phyloP scores from a whole-genome alignment of 257 asterid species.

The Avicennia marina region DNA sequence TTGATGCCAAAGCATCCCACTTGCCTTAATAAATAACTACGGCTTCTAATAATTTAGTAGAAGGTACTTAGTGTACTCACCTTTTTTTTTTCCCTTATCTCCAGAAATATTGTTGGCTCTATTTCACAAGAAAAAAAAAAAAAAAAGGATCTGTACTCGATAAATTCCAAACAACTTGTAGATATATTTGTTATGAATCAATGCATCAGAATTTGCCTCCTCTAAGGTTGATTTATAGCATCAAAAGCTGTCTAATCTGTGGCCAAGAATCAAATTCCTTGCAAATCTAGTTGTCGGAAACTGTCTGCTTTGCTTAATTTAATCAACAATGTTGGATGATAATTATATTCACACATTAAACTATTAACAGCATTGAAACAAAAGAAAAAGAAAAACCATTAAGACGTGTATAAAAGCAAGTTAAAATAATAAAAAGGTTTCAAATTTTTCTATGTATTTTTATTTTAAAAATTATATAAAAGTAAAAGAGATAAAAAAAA shows the following conservation, averaged over 20 bases:
- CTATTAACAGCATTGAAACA: too few species aligned
- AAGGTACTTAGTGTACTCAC: constrained; percentile 1
- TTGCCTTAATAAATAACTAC: constrained; percentile 14
- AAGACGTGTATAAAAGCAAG: too few species aligned
- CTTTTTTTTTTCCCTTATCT: background rate
- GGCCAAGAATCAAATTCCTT: constrained; percentile 17
- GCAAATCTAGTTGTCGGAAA: constrained; percentile 44
- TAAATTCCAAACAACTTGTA: constrained; percentile 15
- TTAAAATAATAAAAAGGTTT: too few species aligned
- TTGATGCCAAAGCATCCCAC: constrained; percentile 14
- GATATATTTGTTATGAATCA: background rate
- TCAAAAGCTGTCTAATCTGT: constrained; percentile 16
- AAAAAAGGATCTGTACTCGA: too few species aligned
- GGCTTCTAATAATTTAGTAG: constrained; percentile 1
- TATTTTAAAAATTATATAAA: too few species aligned
- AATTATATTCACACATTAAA: too few species aligned
- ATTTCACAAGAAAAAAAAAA: constrained; percentile 2
- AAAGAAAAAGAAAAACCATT: too few species aligned
- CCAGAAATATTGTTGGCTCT: background rate
- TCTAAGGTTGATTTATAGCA: constrained; percentile 12
- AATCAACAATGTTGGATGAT: constrained; percentile 7
- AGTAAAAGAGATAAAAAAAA: too few species aligned
- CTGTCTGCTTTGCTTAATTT: constrained; percentile 31
- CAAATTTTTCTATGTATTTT: too few species aligned
- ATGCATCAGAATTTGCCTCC: constrained; percentile 43